phyloP scores from a whole-genome alignment of 2,329 filamentous ascomycete genomes.

The Neofusicoccum kwambonambiense region DNA sequence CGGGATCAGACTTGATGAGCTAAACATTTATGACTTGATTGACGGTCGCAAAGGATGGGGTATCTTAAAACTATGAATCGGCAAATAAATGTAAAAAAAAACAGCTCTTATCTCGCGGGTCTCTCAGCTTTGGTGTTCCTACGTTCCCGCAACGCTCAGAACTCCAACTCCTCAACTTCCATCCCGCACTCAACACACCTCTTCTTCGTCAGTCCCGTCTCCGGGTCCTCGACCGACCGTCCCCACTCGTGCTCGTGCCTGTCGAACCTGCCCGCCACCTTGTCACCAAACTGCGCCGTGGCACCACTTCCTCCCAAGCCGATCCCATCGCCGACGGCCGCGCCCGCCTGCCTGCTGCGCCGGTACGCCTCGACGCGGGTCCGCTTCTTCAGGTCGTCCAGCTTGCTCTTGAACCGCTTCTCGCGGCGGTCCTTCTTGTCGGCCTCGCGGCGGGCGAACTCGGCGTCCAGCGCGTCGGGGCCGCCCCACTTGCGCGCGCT shows the following conservation, averaged over 20 bases:
- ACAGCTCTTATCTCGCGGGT: too few relatives aligned
- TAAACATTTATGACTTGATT: too few relatives aligned
- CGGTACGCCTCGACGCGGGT: conserved; percentile 89
- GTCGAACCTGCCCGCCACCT: conserved; percentile 59
- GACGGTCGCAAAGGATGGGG: too few relatives aligned
- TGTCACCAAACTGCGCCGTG: conserved; percentile 67
- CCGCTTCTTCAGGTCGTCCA: conserved; percentile 87
- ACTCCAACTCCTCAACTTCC: conserved; percentile 66
- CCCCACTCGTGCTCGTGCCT: conserved; percentile 91
- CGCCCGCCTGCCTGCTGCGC: conserved; percentile 44
- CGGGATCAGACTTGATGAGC: too few relatives aligned
- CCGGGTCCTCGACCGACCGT: conserved; percentile 55
- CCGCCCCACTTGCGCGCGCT: conserved; percentile 83
- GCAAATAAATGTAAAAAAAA: too few relatives aligned
- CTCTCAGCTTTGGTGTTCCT: too few relatives aligned
- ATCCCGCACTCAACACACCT: conserved; percentile 66
- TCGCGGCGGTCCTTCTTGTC: conserved; percentile 86
- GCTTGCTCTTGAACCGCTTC: conserved; percentile 84
- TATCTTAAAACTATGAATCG: too few relatives aligned
- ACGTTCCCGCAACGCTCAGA: conserved; percentile 36
- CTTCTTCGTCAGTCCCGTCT: conserved; percentile 75
- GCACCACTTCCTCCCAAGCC: conserved; percentile 54
- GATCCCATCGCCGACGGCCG: conserved; percentile 31
- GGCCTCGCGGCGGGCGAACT: conserved; percentile 75
- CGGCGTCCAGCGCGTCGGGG: conserved; percentile 77